Evolutionary conservation across 192 early-diverging fungal species (phyloP).

Genomic region (Fimicolochytrium jonesii): DNA sequence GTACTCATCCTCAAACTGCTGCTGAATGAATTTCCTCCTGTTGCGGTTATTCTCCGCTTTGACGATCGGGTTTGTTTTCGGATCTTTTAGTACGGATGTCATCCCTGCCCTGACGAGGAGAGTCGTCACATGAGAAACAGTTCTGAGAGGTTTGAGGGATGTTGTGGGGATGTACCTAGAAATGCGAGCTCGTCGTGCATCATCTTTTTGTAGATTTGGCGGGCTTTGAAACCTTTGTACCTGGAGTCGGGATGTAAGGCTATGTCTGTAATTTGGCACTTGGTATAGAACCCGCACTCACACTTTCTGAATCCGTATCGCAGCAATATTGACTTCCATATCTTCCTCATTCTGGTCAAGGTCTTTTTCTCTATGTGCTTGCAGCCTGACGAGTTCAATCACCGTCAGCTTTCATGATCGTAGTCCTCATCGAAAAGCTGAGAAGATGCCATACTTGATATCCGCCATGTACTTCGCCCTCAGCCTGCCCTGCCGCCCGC

Average conservation of each 20-base stretch:
- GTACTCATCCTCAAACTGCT: constrained; percentile 60
- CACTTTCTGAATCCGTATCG: constrained; percentile 51
- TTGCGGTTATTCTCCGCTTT: constrained; percentile 45
- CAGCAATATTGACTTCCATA: constrained; percentile 45
- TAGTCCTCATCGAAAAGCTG: background rate
- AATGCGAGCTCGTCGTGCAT: constrained; percentile 50
- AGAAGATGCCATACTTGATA: constrained; percentile 37
- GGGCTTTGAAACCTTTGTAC: constrained; percentile 47
- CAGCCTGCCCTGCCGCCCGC: constrained; percentile 51
- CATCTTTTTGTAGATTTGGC: constrained; percentile 33
- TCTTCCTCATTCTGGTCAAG: constrained; percentile 52
- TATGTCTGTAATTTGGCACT: too few species aligned
- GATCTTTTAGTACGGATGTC: constrained; percentile 26
- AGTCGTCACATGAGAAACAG: too few species aligned
- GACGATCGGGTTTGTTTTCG: constrained; percentile 32
- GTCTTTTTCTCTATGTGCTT: constrained; percentile 54
- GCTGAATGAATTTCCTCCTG: constrained; percentile 50
- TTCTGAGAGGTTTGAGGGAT: background rate
- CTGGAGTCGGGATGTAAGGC: too few species aligned
- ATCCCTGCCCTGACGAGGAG: too few species aligned
- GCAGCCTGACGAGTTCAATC: constrained; percentile 32
- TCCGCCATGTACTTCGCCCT: constrained; percentile 62
- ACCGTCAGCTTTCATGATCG: background rate
- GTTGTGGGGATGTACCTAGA: constrained; percentile 31
- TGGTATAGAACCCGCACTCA: constrained; percentile 11